Base-by-base conservation (phyloP, 176 grass and related monocot genomes). In the Metroxylon sagu region DNA sequence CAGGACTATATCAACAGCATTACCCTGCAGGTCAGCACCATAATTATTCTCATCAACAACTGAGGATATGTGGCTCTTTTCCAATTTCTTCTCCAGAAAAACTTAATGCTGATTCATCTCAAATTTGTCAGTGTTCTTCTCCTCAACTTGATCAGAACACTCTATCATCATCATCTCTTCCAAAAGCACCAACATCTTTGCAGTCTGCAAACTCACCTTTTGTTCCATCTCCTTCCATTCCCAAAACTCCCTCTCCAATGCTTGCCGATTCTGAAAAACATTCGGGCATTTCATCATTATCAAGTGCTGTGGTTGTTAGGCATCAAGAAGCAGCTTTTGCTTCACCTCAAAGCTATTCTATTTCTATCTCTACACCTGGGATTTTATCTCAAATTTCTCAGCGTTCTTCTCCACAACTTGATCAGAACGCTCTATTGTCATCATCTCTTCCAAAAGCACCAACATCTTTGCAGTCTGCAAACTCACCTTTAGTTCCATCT, bases 71-170 rank as follows among this genome's bases (percentile, higher is more conserved):
- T 25, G 6, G 2, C 12, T 1, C 18, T 55, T 21, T 55, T 6
- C 18, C 53, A 55, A 55, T 21, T 55, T 25, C 53, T 55, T 19
- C 53, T 55, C 5, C 53, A 19, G n/a, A 55, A 21, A 19, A 55
- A 8, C 53, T 88, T 19, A 83, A 97, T 85, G 73, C 87, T 67
- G 85, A 87, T 70, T 92, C 93, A 56, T 87, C 79, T 64, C 87
- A 98, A 82, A 83, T 92, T 77, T 91, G 83, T 12, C 76, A 88
- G 56, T 75, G 82, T 77, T 98, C 68, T 18, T 71, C 84, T 75
- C 84, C 87, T 59, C 87, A 88, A 73, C 21, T 98, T 78, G 93
- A 98, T 72, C 93, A 90, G 68, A 86, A 88, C 26, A 82, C 48
- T 79, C 27, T 85, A 14, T 70, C 88, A 70, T 71, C 81, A 62